Evolutionary conservation across 2,329 filamentous ascomycete species (phyloP).

Genomic region (Cercospora brassicicola): DNA sequence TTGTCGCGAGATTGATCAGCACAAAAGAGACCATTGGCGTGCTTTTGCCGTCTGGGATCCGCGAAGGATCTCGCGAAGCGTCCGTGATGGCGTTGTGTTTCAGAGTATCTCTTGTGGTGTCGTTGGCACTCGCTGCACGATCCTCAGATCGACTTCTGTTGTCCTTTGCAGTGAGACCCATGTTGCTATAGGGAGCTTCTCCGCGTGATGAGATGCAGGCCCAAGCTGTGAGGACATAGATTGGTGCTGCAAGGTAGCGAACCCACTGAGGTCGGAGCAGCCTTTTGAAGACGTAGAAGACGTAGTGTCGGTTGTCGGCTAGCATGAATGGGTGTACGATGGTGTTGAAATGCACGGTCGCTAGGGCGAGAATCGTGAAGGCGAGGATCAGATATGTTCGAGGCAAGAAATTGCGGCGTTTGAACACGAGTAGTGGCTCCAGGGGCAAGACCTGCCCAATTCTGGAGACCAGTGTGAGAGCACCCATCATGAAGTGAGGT

Average conservation of each 20-base stretch:
- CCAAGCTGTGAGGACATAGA: slow-evolving; percentile 72
- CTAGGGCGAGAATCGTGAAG: slow-evolving; percentile 47
- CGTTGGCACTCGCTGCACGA: neutral
- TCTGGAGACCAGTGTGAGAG: slow-evolving; percentile 30
- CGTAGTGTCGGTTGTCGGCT: slow-evolving; percentile 94
- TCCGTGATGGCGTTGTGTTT: slow-evolving; percentile 10
- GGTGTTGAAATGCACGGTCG: slow-evolving; percentile 75
- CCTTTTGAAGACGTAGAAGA: slow-evolving; percentile 92
- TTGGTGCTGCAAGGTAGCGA: slow-evolving; percentile 57
- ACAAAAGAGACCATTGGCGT: slow-evolving; percentile 52
- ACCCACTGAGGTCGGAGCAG: slow-evolving; percentile 57
- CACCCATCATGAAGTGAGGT: slow-evolving; percentile 50
- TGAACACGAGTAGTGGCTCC: slow-evolving; percentile 40
- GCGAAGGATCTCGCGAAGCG: slow-evolving; percentile 15
- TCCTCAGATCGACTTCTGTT: neutral
- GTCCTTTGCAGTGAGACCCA: slow-evolving; percentile 3
- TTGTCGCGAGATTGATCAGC: slow-evolving; percentile 66
- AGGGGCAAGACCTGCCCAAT: slow-evolving; percentile 32
- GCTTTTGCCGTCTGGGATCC: slow-evolving; percentile 31
- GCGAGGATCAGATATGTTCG: slow-evolving; percentile 40
- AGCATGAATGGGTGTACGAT: slow-evolving; percentile 93
- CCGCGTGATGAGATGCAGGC: slow-evolving; percentile 61
- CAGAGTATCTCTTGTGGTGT: slow-evolving; percentile 8
- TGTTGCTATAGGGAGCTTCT: slow-evolving; percentile 34
- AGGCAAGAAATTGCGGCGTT: slow-evolving; percentile 39